Evolutionary conservation across 768 basidiomycete species (phyloP).

Genomic region (Gautieria morchelliformis): DNA sequence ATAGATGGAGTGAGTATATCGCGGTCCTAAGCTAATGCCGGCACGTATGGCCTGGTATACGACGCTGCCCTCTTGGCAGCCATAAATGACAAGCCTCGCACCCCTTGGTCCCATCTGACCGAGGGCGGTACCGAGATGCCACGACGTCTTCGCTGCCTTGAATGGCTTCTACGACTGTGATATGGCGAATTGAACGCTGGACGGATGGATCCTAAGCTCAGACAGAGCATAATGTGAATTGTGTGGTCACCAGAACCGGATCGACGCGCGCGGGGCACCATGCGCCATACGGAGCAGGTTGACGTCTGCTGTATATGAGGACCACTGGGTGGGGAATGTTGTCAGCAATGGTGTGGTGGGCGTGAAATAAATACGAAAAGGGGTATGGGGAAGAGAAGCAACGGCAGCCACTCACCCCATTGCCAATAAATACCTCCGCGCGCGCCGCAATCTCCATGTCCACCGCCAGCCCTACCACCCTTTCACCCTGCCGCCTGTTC

Average conservation of each 20-base stretch:
- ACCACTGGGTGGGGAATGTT: conserved; percentile 29
- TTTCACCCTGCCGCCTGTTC: background rate
- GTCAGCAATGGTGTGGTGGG: background rate
- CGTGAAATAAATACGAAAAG: background rate
- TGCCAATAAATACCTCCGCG: conserved; percentile 53
- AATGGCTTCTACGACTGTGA: too few relatives aligned
- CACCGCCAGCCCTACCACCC: conserved; percentile 37
- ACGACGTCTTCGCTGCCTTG: too few relatives aligned
- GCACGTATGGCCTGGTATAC: too few relatives aligned
- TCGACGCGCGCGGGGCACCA: conserved; percentile 32
- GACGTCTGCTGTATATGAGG: conserved; percentile 41
- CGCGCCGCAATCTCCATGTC: conserved; percentile 53
- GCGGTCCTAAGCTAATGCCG: too few relatives aligned
- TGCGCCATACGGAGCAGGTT: conserved; percentile 37
- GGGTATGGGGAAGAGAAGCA: background rate
- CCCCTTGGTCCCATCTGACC: too few relatives aligned
- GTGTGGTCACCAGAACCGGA: conserved; percentile 27
- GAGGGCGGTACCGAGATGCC: too few relatives aligned
- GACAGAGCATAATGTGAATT: too few relatives aligned
- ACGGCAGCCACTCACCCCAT: conserved; percentile 33
- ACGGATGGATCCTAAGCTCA: too few relatives aligned
- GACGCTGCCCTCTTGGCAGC: too few relatives aligned
- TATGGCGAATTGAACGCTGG: too few relatives aligned
- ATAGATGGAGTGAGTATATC: too few relatives aligned
- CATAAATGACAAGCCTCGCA: too few relatives aligned